Evolutionary conservation across 2,329 filamentous ascomycete species (phyloP).

Genomic region (Penicillium polonicum): DNA sequence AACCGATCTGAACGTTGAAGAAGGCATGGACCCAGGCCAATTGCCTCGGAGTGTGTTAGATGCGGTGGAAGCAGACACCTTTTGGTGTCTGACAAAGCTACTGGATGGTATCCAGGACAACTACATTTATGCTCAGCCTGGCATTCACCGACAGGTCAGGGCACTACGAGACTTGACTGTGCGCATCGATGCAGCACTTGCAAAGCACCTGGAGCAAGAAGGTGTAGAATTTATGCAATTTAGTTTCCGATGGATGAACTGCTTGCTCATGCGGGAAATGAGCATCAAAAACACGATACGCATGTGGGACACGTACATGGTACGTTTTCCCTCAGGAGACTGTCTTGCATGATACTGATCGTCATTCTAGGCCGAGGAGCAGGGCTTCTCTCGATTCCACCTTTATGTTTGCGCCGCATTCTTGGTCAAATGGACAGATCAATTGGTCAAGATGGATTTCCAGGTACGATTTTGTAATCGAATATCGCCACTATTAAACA

Average conservation of each 20-base stretch:
- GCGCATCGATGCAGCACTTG: conserved; percentile 78
- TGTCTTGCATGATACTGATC: conserved; percentile 15
- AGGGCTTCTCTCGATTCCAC: conserved; percentile 97
- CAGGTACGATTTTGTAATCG: conserved; percentile 43
- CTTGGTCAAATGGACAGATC: conserved; percentile 95
- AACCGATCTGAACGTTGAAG: conserved; percentile 87
- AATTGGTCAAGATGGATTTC: conserved; percentile 95
- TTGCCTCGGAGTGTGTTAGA: conserved; percentile 86
- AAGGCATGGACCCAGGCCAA: conserved; percentile 95
- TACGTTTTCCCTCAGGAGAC: conserved; percentile 43
- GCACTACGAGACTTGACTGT: conserved; percentile 86
- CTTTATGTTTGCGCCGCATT: conserved; percentile 98
- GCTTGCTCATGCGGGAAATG: conserved; percentile 94
- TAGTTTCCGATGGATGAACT: conserved; percentile 99
- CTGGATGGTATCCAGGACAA: conserved; percentile 99
- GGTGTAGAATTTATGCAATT: conserved; percentile 99
- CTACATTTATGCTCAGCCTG: conserved; percentile 96
- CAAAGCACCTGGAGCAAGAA: conserved; percentile 85
- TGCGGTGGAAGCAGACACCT: conserved; percentile 94
- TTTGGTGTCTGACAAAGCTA: conserved; percentile 97
- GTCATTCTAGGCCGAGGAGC: conserved; percentile 77
- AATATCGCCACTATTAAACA: not conserved
- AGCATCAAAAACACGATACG: conserved; percentile 94
- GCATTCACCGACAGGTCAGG: conserved; percentile 90
- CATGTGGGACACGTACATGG: conserved; percentile 99